These are phyloP conservation scores for Monosporozyma aerobia DNA, from an alignment of 805 yeast species.

Conservation along the genomic window DNA sequence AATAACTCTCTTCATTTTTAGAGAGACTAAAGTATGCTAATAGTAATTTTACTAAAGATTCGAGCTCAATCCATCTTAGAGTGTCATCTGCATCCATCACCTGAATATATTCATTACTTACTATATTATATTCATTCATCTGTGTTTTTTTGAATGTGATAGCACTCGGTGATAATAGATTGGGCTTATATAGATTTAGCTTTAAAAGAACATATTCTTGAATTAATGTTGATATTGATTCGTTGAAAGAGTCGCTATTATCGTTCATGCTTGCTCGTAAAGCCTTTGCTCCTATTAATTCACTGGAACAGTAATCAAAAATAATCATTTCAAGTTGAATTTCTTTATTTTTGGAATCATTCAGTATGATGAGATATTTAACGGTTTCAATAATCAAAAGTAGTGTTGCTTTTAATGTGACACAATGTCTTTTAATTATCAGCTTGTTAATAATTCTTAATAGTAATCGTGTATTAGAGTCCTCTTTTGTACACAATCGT, in stretches of 20 bases:
- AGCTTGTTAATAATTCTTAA: constrained; percentile 40
- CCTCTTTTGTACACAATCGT: constrained; percentile 18
- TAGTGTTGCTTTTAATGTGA: constrained; percentile 33
- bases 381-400: constrained; percentile 34
- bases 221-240: neutral
- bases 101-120: constrained; percentile 10
- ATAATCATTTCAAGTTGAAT: constrained; percentile 37
- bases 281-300: constrained; percentile 28
- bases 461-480: constrained; percentile 25
- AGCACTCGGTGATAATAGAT: neutral
- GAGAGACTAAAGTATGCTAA: constrained; percentile 9
- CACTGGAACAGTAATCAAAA: constrained; percentile 39
- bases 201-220: constrained; percentile 14
- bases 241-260: neutral
- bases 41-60: constrained; percentile 13
- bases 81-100: constrained; percentile 6
- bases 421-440: constrained; percentile 35
- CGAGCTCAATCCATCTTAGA: constrained; percentile 15
- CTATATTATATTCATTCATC: neutral
- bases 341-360: constrained; percentile 34
- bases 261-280: constrained; percentile 11
- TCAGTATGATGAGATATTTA: constrained; percentile 28
- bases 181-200: constrained; percentile 10
- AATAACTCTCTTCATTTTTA: neutral
- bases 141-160: neutral